phyloP scores from a whole-genome alignment of 225 moss, liverwort and hornwort species.

The Pleurozium schreberi region DNA sequence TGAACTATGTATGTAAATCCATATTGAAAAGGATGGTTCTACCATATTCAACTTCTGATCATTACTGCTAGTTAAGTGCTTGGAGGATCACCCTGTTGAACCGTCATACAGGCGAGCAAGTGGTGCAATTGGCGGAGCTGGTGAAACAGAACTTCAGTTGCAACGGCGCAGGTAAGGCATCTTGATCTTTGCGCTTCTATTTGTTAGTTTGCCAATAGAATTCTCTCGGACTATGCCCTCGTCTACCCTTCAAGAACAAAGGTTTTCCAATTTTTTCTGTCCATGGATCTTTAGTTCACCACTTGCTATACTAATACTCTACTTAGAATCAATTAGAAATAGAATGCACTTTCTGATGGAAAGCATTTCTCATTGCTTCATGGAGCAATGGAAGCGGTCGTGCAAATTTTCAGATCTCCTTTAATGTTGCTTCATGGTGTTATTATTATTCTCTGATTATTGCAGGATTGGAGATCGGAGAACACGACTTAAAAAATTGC shows the following conservation, averaged over 20 bases:
- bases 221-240: background rate
- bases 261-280: background rate
- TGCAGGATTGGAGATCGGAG: slow-evolving; percentile 61
- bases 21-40: background rate
- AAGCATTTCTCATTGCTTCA: background rate
- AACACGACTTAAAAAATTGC: slow-evolving; percentile 51
- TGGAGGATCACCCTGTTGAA: background rate
- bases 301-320: background rate
- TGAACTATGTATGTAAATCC: background rate
- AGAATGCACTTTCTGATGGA: background rate
- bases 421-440: background rate
- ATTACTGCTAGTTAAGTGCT: background rate
- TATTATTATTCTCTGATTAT: background rate
- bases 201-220: background rate
- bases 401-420: background rate
- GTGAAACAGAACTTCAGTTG: slow-evolving; percentile 90
- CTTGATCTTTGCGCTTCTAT: background rate
- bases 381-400: background rate
- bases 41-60: background rate
- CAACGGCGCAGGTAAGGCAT: slow-evolving; percentile 61
- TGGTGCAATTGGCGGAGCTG: slow-evolving; percentile 90
- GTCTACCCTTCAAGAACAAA: background rate
- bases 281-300: background rate
- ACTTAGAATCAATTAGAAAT: background rate
- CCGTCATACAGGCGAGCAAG: slow-evolving; percentile 58